phyloP scores from a whole-genome alignment of 805 yeast genomes.

The Starmerella riodocensis region DNA sequence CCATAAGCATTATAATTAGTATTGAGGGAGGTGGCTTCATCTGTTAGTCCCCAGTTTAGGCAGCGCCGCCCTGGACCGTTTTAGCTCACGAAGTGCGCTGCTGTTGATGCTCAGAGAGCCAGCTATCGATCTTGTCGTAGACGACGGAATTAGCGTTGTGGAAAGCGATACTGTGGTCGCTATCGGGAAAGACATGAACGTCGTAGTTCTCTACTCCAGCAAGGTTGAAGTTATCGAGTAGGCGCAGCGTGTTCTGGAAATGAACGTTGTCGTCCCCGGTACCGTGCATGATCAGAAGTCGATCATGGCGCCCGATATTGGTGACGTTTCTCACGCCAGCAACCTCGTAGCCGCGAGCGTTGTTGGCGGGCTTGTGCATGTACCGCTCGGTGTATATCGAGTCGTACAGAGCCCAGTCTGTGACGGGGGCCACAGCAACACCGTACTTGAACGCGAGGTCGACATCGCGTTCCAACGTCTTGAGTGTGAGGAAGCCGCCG shows the following conservation, averaged over 20 bases:
- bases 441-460: constrained; percentile 73
- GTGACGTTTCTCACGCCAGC: constrained; percentile 46
- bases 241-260: constrained; percentile 70
- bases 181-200: constrained; percentile 80
- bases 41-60: too few relatives aligned
- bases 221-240: constrained; percentile 61
- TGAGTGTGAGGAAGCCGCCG: constrained; percentile 88
- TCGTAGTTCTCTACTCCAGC: constrained; percentile 80
- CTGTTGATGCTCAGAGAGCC: constrained; percentile 40
- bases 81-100: neutral
- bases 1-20: neutral
- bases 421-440: constrained; percentile 94
- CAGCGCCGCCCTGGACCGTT: neutral
- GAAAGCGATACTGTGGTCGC: constrained; percentile 67
- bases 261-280: constrained; percentile 97
- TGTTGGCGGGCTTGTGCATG: constrained; percentile 69
- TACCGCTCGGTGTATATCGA: constrained; percentile 91
- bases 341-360: constrained; percentile 45
- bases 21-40: neutral
- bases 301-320: constrained; percentile 40
- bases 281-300: constrained; percentile 88
- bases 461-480: constrained; percentile 70
- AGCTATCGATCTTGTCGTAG: constrained; percentile 51
- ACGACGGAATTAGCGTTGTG: constrained; percentile 72
- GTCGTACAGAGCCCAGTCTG: constrained; percentile 85